phyloP scores from a whole-genome alignment of 2,329 filamentous ascomycete species.

The Fusarium sp. region DNA sequence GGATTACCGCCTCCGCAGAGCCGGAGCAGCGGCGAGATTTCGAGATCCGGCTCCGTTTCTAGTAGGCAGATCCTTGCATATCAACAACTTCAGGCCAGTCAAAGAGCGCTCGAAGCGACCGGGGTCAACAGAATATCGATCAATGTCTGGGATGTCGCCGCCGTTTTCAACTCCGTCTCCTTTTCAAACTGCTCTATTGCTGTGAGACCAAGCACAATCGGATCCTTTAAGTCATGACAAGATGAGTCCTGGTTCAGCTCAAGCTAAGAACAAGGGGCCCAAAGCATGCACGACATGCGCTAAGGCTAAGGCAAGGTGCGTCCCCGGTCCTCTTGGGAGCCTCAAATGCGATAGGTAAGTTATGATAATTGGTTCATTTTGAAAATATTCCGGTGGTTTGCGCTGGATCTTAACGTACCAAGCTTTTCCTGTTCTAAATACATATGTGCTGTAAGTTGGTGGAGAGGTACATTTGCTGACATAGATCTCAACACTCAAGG shows the following conservation, averaged over 20 bases:
- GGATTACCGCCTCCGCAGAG: slow-evolving; percentile 10
- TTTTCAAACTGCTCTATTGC: slow-evolving; percentile 35
- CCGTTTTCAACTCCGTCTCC: slow-evolving; percentile 39
- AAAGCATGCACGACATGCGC: slow-evolving; percentile 64
- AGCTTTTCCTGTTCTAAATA: background rate
- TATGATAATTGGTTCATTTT: slow-evolving; percentile 21
- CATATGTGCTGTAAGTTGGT: slow-evolving; percentile 9
- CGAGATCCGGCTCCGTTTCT: slow-evolving; percentile 44
- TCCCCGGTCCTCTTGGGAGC: slow-evolving; percentile 55
- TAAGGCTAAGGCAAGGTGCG: slow-evolving; percentile 64
- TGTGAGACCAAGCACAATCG: slow-evolving; percentile 13
- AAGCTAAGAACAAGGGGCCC: slow-evolving; percentile 56
- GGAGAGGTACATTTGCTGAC: slow-evolving; percentile 26
- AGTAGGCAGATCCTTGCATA: slow-evolving; percentile 27
- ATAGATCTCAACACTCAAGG: slow-evolving; percentile 46
- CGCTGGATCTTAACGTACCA: background rate
- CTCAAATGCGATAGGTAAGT: slow-evolving; percentile 62
- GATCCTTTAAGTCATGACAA: slow-evolving; percentile 33
- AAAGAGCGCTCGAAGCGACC: slow-evolving; percentile 34
- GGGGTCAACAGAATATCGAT: slow-evolving; percentile 20
- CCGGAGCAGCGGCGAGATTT: slow-evolving; percentile 50
- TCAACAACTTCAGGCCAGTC: slow-evolving; percentile 29
- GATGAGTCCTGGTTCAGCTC: slow-evolving; percentile 37
- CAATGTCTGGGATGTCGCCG: slow-evolving; percentile 29
- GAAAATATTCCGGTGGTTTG: background rate